These are phyloP conservation scores for Trapa bicornis DNA, from an alignment of 345 rosid species.

Conservation along the genomic window DNA sequence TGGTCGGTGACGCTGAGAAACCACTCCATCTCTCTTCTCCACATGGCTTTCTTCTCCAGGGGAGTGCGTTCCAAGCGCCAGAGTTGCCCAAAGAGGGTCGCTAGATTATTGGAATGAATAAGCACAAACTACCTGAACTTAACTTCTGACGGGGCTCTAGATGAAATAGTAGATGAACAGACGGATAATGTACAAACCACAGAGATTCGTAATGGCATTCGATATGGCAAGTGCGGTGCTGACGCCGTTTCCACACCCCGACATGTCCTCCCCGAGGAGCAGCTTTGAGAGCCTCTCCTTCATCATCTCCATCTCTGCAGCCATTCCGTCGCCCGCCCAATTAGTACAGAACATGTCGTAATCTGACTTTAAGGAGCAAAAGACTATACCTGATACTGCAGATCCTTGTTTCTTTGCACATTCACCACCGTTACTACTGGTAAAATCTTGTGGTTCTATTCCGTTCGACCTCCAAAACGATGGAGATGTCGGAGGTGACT, in stretches of 20 bases:
- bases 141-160: neutral
- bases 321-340: neutral
- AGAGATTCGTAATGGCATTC: conserved; percentile 34
- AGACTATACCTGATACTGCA: neutral
- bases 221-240: conserved; percentile 30
- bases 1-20: conserved; percentile 12
- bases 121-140: neutral
- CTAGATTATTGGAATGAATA: conserved; percentile 8
- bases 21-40: conserved; percentile 28
- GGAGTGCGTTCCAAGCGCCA: conserved; percentile 35
- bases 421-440: neutral
- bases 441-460: neutral
- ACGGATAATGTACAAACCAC: conserved; percentile 19
- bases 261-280: conserved; percentile 40
- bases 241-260: conserved; percentile 38
- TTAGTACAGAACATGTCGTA: too few relatives aligned
- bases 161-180: neutral
- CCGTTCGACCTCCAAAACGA: neutral
- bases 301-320: conserved; percentile 28
- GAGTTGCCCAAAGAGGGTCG: conserved; percentile 34
- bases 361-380: neutral
- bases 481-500: neutral
- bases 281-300: conserved; percentile 34
- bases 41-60: conserved; percentile 28
- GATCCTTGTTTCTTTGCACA: neutral